Base-by-base conservation (phyloP, 192 early-diverging fungal genomes). In the Paraglomus brasilianum region DNA sequence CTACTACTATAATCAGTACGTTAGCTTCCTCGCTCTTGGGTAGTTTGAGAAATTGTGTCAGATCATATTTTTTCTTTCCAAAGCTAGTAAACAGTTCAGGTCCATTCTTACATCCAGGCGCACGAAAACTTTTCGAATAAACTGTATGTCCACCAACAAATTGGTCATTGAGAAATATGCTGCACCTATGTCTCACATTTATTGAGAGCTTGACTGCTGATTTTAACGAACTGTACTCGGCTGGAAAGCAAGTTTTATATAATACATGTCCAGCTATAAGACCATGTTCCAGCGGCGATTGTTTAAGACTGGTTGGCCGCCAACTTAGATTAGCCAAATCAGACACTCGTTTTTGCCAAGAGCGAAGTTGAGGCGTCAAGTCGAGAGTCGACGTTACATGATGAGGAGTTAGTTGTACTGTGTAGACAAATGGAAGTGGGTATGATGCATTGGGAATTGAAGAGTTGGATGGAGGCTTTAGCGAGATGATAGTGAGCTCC, bases 91-190 rank as follows among this genome's bases (percentile, higher is more conserved):
- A 72, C n/a, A 80, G 73, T 66, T 95, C 93, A 9, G 90, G 87
- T 6, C 93, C 90, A 56, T 82, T 80, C 61, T 91, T 91, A 13
- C 86, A 74, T 8, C 90, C 90, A 15, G 91, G 71, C 38, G 65
- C 53, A 10, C 83, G 66, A 5, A 86, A 42, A 44, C 79, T 82
- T 11, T 77, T 74, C 36, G 86, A 86, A 70, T 92, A 92, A 0
- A 90, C 91, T 61, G 87, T 89, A 67, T 95, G 91, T 0, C 91
- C 91, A 8, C 91, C 92, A 63, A 90, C 76, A 66, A 90, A 85
- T 38, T 80, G 56, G 0, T 85, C 85, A 74, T 95, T 95, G 43
- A 91, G 67, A 72, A 85, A 85, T 19, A 91, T 72, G 0, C 87
- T 89, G 60, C 80, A 82, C 41, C 91, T 80, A 76, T 95, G 86